phyloP scores from a whole-genome alignment of 2,329 filamentous ascomycete species.

The Aschersonia sp. region DNA sequence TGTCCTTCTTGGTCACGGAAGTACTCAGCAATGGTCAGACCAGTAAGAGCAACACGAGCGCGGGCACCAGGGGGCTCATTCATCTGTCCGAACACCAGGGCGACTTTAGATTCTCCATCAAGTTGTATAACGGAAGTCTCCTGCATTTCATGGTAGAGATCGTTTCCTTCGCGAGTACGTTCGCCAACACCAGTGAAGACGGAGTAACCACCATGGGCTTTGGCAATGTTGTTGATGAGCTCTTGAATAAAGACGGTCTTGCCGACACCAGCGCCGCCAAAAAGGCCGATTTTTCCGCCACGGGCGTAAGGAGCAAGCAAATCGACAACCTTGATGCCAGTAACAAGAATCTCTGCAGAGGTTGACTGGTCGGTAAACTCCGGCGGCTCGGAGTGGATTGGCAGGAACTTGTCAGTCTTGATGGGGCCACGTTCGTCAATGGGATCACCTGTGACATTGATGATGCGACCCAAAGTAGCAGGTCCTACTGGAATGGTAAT shows the following conservation, averaged over 20 bases:
- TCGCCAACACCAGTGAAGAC: slow-evolving; percentile 99
- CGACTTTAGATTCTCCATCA: slow-evolving; percentile 98
- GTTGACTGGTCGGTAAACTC: slow-evolving; percentile 93
- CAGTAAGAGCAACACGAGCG: slow-evolving; percentile 98
- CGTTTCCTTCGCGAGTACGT: slow-evolving; percentile 99
- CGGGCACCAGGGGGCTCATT: slow-evolving; percentile 99
- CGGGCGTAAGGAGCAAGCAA: slow-evolving; percentile 96
- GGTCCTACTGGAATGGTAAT: slow-evolving; percentile 94
- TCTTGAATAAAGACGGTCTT: slow-evolving; percentile 99
- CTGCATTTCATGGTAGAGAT: slow-evolving; percentile 99
- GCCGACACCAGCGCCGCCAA: slow-evolving; percentile 99
- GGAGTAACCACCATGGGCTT: slow-evolving; percentile 99
- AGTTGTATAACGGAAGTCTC: slow-evolving; percentile 99
- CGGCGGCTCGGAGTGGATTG: slow-evolving; percentile 92
- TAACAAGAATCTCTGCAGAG: slow-evolving; percentile 88
- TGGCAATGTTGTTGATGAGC: slow-evolving; percentile 99
- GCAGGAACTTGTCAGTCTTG: slow-evolving; percentile 74
- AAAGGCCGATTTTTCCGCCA: slow-evolving; percentile 99
- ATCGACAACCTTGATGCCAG: slow-evolving; percentile 99
- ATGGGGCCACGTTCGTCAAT: slow-evolving; percentile 99
- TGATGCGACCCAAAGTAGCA: slow-evolving; percentile 93
- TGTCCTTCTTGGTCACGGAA: slow-evolving; percentile 69
- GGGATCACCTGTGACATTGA: slow-evolving; percentile 99
- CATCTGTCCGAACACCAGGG: slow-evolving; percentile 99
- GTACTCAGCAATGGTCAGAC: slow-evolving; percentile 66